These are phyloP conservation scores for Dothistroma pini DNA, from an alignment of 2,329 filamentous ascomycete genomes.

Conservation along the genomic window DNA sequence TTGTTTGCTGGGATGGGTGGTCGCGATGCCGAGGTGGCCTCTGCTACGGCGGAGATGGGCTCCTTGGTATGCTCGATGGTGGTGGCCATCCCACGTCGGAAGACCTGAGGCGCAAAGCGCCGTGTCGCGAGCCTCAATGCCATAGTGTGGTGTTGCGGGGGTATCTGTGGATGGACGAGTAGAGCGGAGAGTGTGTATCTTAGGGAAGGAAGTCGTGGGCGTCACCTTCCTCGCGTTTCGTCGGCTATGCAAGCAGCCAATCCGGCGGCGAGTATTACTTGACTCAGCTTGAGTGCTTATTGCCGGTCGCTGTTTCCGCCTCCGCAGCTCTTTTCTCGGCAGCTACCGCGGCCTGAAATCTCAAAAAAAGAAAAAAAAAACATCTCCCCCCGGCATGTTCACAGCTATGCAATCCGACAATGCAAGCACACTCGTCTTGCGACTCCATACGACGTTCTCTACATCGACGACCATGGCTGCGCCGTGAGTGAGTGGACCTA, in stretches of 20 bases:
- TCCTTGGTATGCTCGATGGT: constrained; percentile 34
- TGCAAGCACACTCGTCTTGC: not conserved
- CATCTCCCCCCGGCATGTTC: not conserved
- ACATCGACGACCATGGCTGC: not conserved
- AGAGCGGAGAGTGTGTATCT: constrained; percentile 7
- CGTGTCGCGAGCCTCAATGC: constrained; percentile 36
- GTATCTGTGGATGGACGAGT: constrained; percentile 6
- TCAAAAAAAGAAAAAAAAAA: not conserved
- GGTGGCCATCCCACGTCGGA: constrained; percentile 37
- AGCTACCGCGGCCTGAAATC: not conserved
- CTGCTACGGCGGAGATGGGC: constrained; percentile 30
- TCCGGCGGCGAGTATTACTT: not conserved
- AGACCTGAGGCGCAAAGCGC: constrained; percentile 34
- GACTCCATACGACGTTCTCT: not conserved
- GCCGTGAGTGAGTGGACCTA: not conserved
- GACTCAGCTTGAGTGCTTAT: not conserved
- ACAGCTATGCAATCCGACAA: not conserved
- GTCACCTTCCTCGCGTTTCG: constrained; percentile 1
- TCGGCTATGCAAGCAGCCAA: not conserved
- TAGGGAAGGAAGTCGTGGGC: constrained; percentile 15
- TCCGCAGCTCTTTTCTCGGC: not conserved
- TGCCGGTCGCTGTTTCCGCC: not conserved
- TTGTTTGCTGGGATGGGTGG: constrained; percentile 46
- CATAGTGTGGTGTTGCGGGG: constrained; percentile 27
- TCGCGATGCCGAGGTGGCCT: constrained; percentile 32